Evolutionary conservation across 257 asterid species (phyloP).

Genomic region (Anisodus tanguticus): DNA sequence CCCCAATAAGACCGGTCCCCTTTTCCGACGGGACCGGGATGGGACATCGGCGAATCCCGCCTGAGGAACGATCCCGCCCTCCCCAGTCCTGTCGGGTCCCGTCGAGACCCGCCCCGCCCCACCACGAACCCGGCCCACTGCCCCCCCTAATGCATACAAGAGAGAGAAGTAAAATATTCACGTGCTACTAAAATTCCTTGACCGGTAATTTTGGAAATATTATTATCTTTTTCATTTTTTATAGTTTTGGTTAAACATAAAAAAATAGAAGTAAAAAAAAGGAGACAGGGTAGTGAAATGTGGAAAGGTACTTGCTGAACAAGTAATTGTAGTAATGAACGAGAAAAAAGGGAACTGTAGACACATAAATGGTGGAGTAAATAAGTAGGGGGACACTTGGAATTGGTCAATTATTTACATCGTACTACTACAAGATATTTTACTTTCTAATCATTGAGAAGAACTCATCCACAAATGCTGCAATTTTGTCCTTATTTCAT

Average conservation of each 20-base stretch:
- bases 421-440: slow-evolving; percentile 14
- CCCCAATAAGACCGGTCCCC: no score
- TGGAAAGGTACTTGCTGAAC: not conserved
- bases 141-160: no score
- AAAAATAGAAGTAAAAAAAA: not conserved
- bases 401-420: not conserved
- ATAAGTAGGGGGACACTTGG: no score
- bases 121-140: no score
- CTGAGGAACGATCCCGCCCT: no score
- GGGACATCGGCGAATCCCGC: no score
- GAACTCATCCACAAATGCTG: slow-evolving; percentile 21
- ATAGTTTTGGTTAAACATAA: not conserved
- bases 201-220: not conserved
- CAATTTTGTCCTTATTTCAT: not conserved
- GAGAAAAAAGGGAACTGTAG: not conserved
- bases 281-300: not conserved
- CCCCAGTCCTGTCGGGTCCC: no score
- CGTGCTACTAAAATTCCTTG: not conserved
- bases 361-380: not conserved
- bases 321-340: not conserved
- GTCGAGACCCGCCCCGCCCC: no score
- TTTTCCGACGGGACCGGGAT: no score
- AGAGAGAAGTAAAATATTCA: not conserved
- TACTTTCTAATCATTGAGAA: slow-evolving; percentile 13
- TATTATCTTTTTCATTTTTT: not conserved